Evolutionary conservation across 306 rosid species (phyloP).

Genomic region (Boehmeria nivea): DNA sequence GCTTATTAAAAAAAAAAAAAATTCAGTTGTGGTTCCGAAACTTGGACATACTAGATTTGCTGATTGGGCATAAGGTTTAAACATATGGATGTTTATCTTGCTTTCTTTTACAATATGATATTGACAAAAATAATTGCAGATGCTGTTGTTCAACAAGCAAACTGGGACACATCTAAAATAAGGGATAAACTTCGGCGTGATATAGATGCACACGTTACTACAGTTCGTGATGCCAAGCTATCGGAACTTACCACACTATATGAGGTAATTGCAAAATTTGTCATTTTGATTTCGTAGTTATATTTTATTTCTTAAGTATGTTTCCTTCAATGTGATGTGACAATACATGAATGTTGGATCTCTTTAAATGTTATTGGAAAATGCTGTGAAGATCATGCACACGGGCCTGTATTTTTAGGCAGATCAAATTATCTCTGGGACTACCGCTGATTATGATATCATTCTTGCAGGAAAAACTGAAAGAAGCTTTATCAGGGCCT

Average conservation of each 20-base stretch:
- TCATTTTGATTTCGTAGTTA: constrained; percentile 15
- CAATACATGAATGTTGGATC: too few species aligned
- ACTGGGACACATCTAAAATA: constrained; percentile 81
- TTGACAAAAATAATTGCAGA: constrained; percentile 51
- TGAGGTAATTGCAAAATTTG: constrained; percentile 46
- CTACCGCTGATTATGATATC: constrained; percentile 27
- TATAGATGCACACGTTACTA: constrained; percentile 65
- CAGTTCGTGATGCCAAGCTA: constrained; percentile 66
- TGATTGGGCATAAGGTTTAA: constrained; percentile 5
- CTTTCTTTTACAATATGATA: constrained; percentile 11
- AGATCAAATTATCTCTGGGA: constrained; percentile 18
- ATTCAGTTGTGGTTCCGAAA: too few species aligned
- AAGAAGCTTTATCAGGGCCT: constrained; percentile 70
- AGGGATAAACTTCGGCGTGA: constrained; percentile 88
- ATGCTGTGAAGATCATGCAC: not conserved
- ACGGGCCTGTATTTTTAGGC: not conserved
- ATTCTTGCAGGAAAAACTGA: constrained; percentile 68
- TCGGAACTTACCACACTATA: constrained; percentile 59
- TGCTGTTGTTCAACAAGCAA: constrained; percentile 62
- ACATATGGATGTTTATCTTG: constrained; percentile 14
- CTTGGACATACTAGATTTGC: constrained; percentile 16
- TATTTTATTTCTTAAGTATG: too few species aligned
- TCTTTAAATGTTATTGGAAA: too few species aligned
- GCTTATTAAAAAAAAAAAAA: too few species aligned
- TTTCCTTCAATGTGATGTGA: too few species aligned